Conservation (phyloP, 2,329 filamentous ascomycete genomes). For the Onygenales sp. region DNA sequence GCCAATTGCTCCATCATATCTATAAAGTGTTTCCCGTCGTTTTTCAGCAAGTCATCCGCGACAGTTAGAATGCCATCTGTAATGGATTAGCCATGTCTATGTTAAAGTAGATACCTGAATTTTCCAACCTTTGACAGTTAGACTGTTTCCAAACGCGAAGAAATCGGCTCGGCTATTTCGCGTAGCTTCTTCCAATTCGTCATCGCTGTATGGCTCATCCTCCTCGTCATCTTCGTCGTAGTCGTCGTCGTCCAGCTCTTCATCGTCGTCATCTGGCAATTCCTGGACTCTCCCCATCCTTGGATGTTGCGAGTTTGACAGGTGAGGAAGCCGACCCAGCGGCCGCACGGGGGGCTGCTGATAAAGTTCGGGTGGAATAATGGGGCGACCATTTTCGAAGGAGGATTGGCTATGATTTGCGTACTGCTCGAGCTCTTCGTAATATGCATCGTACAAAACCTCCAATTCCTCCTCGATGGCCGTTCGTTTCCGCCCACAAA, state of each 20-base stretch:
- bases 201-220: slow-evolving; percentile 57
- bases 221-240: slow-evolving; percentile 62
- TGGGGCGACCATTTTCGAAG: slow-evolving; percentile 51
- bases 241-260: slow-evolving; percentile 45
- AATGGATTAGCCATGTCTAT: slow-evolving; percentile 16
- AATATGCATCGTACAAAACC: slow-evolving; percentile 96
- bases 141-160: slow-evolving; percentile 93
- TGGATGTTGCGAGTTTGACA: slow-evolving; percentile 50
- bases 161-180: slow-evolving; percentile 64
- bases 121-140: slow-evolving; percentile 71
- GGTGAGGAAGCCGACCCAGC: slow-evolving; percentile 48
- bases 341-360: slow-evolving; percentile 49
- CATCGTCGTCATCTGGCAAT: slow-evolving; percentile 48
- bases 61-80: slow-evolving; percentile 92
- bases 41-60: slow-evolving; percentile 95
- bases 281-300: slow-evolving; percentile 62
- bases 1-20: slow-evolving; percentile 99
- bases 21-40: slow-evolving; percentile 98
- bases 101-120: background rate
- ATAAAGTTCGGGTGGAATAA: slow-evolving; percentile 58
- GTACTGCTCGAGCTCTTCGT: slow-evolving; percentile 95
- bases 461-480: slow-evolving; percentile 98
- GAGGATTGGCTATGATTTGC: slow-evolving; percentile 68
- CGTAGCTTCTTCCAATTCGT: slow-evolving; percentile 54
- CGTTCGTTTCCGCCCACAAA: slow-evolving; percentile 90